phyloP scores from a whole-genome alignment of 495 filamentous ascomycete genomes.

The Baudoinia panamericana region DNA sequence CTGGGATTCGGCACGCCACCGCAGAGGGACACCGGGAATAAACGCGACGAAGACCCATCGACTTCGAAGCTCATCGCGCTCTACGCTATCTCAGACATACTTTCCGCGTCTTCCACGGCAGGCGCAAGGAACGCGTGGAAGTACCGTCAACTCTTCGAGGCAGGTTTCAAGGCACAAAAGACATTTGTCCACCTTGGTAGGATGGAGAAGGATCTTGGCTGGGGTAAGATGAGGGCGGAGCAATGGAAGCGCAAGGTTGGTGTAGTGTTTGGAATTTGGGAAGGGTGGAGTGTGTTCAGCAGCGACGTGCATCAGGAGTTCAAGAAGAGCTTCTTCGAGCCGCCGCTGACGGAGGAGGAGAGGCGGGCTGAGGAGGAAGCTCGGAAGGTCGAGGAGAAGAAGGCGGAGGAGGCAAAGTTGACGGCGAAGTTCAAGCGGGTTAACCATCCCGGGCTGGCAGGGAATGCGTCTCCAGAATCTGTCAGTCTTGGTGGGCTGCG shows the following conservation, averaged over 20 bases:
- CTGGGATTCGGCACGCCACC: not conserved
- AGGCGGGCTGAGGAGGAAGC: slow-evolving; percentile 19
- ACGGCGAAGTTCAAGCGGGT: slow-evolving; percentile 21
- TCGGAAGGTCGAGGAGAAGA: slow-evolving; percentile 37
- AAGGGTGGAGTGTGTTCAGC: slow-evolving; percentile 79
- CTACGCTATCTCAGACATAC: slow-evolving; percentile 77
- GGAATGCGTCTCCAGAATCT: slow-evolving; percentile 18
- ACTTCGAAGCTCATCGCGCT: slow-evolving; percentile 67
- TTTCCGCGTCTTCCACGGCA: slow-evolving; percentile 69
- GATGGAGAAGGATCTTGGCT: slow-evolving; percentile 60
- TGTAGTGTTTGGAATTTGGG: slow-evolving; percentile 64
- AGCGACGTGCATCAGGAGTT: slow-evolving; percentile 63
- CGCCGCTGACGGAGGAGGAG: slow-evolving; percentile 46
- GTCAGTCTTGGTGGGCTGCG: slow-evolving; percentile 32
- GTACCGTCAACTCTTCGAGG: slow-evolving; percentile 77
- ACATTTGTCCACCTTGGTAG: slow-evolving; percentile 73
- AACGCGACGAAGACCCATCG: slow-evolving; percentile 49
- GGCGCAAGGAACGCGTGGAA: slow-evolving; percentile 84
- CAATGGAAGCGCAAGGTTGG: slow-evolving; percentile 82
- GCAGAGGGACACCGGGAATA: slow-evolving; percentile 28
- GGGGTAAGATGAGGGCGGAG: slow-evolving; percentile 73
- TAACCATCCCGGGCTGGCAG: not conserved
- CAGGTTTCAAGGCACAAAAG: slow-evolving; percentile 49
- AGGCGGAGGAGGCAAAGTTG: slow-evolving; percentile 30
- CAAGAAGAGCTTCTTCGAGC: slow-evolving; percentile 56